Base-by-base conservation (phyloP, 495 filamentous ascomycete species). In the Trichoderma gamsii region DNA sequence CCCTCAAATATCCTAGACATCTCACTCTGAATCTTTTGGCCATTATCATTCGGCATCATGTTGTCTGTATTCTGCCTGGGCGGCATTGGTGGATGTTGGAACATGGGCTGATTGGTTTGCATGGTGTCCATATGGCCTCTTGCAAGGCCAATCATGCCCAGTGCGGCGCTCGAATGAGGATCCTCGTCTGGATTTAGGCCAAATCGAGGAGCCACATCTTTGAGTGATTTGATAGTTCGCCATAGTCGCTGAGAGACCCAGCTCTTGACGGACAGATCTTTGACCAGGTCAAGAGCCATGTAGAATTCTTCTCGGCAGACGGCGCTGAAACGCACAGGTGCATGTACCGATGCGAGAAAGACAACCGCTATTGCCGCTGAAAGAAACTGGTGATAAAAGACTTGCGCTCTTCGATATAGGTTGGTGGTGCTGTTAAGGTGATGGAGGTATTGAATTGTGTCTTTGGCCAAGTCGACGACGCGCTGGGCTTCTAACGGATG, bases 351-450 rank as follows among this genome's bases (percentile, higher is more conserved):
- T 0, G 92, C 91, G 0, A 96, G 85, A 75, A 95, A 93, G 9
- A 96, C 80, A 3, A 94, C 91, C 0, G 90, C 89, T 32, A 96
- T 82, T 12, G 91, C 88, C 11, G 90, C 89, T 13, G 92, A 87
- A 21, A 96, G 82, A 76, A 96, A 96, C 72, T 93, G 92, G 76
- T 96, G 92, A 79, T 93, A 94, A 69, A 88, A 88, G 44, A 92
- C 86, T 75, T 95, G 91, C 66, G 91, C 87, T 7, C 84, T 87
- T 11, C 88, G 85, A 77, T 95, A 96, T 35, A 95, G 87, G 69
- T 93, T 88, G 0, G 89, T 88, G n/a, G 87, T 89, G 72, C 88
- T 87, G 74, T 93, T 93, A 11, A 93, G 82, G 43, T 86, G 85
- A 0, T 89, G 87, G 18, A 96, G 79, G 9, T 89, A 86, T 16